Base-by-base conservation (phyloP, 108 stramenopile species). In the Poteriospumella lacustris region DNA sequence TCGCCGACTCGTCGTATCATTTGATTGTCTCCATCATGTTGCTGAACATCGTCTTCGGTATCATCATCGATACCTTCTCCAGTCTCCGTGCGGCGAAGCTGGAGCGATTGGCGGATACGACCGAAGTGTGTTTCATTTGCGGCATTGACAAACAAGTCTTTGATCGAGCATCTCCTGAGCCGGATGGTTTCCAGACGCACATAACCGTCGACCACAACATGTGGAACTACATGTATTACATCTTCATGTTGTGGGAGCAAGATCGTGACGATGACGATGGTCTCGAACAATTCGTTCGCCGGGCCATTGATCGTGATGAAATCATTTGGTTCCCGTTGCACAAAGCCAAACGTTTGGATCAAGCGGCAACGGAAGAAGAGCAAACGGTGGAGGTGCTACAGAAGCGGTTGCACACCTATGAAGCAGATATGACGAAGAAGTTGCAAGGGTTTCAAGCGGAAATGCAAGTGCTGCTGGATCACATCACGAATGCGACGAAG, bases 171-270 rank as follows among this genome's bases (percentile, higher is more conserved):
- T 59, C 79, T 24, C 70, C 75, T 36, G 73, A 75, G 43, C 82
- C 78, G 0, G 58, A 69, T 31, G 78, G 75, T 40, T 79, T 75
- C 73, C 40, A 41, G 43, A 42, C 28, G 9, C 83, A 84, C 68
- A 56, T 79, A 40, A 9, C 31, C 9, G 0, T 78, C 19, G 83
- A 86, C 77, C 85, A 86, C 78, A 83, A 82, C 67, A 84, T 86
- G 76, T 86, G 80, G 80, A 79, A 82, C 72, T 86, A 86, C 69
- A 12, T 86, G 1, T 77, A 70, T 59, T 80, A 79, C 33, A 84
- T 84, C 60, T 56, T 78, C 19, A 78, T 81, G 76, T 59, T 86
- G 0, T 77, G 81, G 83, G 78, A 76, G 68, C 83, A 86, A 80
- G 85, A 83, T 52, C 1, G 28, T 31, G 82, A 83, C 36, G 83